Conservation (phyloP, 2,329 filamentous ascomycete genomes). For the Pseudopithomyces maydicus region DNA sequence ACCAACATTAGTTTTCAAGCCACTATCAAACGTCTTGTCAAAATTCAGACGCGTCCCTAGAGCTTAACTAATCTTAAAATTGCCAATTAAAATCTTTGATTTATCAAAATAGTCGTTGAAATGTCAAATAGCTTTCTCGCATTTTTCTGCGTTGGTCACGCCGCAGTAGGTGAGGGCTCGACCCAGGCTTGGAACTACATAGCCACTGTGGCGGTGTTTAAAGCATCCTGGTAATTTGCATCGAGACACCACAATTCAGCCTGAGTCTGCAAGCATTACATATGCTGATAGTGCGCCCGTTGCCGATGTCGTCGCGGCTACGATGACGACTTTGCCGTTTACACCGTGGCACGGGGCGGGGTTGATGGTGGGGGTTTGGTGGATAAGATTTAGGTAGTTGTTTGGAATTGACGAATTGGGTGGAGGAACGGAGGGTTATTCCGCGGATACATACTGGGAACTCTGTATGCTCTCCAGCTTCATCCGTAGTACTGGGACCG, state of each 20-base stretch:
- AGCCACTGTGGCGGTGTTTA: constrained; percentile 61
- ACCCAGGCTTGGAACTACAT: constrained; percentile 40
- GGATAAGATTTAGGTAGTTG: no score
- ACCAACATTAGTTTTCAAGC: constrained; percentile 70
- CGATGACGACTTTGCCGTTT: constrained; percentile 55
- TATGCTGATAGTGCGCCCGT: constrained; percentile 63
- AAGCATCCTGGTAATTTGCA: constrained; percentile 54
- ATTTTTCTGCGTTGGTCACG: constrained; percentile 61
- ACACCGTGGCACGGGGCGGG: constrained; percentile 48
- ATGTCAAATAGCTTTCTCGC: constrained; percentile 47
- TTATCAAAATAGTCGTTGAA: constrained; percentile 59
- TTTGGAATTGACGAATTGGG: no score
- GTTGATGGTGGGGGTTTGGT: constrained; percentile 18
- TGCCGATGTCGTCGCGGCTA: constrained; percentile 66
- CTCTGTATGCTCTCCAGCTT: no score
- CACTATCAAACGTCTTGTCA: constrained; percentile 61
- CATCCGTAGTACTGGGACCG: no score
- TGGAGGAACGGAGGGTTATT: no score
- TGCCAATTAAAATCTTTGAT: constrained; percentile 68
- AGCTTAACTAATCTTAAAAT: constrained; percentile 66
- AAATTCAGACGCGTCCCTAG: constrained; percentile 64
- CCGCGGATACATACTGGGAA: no score
- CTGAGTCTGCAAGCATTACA: constrained; percentile 65
- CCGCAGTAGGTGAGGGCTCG: constrained; percentile 54
- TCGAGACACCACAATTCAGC: constrained; percentile 65